Evolutionary conservation across 148 eudicot genomes (phyloP).

Genomic region (Gaultheria prostrata): DNA sequence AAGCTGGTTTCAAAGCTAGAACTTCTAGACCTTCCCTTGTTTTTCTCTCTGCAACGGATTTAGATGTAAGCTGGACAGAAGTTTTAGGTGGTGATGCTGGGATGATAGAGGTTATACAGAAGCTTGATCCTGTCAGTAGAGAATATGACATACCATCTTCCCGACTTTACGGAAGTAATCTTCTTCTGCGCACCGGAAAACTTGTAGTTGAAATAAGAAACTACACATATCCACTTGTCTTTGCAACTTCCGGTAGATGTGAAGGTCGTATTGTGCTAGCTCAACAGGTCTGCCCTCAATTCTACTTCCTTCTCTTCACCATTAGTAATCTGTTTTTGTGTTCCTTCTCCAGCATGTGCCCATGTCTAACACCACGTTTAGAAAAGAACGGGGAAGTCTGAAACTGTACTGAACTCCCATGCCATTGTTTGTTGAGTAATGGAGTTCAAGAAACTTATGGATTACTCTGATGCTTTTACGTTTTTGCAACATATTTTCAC

Average conservation of each 20-base stretch:
- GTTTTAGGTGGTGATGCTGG: slow-evolving; percentile 90
- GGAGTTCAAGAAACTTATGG: neutral
- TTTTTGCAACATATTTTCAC: slow-evolving; percentile 6
- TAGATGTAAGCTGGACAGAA: slow-evolving; percentile 62
- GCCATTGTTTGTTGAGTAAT: neutral
- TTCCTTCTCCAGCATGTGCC: neutral
- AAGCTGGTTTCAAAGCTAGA: slow-evolving; percentile 90
- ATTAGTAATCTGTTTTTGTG: neutral
- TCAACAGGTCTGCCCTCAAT: slow-evolving; percentile 65
- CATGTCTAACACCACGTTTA: neutral
- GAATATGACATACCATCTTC: slow-evolving; percentile 83
- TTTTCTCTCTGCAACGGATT: slow-evolving; percentile 65
- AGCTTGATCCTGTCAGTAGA: slow-evolving; percentile 82
- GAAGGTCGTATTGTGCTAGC: slow-evolving; percentile 92
- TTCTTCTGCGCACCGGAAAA: slow-evolving; percentile 55
- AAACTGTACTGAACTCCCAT: neutral
- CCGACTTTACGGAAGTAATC: slow-evolving; percentile 77
- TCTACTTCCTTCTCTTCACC: neutral
- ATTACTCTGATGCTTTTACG: neutral
- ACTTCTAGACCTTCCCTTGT: slow-evolving; percentile 67
- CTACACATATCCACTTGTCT: slow-evolving; percentile 72
- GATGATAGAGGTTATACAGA: slow-evolving; percentile 82
- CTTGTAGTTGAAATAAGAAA: slow-evolving; percentile 76
- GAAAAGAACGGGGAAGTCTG: neutral
- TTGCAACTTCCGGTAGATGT: slow-evolving; percentile 78